These are phyloP conservation scores for Penicillium olsonii DNA, from an alignment of 2,329 filamentous ascomycete species.

Conservation along the genomic window DNA sequence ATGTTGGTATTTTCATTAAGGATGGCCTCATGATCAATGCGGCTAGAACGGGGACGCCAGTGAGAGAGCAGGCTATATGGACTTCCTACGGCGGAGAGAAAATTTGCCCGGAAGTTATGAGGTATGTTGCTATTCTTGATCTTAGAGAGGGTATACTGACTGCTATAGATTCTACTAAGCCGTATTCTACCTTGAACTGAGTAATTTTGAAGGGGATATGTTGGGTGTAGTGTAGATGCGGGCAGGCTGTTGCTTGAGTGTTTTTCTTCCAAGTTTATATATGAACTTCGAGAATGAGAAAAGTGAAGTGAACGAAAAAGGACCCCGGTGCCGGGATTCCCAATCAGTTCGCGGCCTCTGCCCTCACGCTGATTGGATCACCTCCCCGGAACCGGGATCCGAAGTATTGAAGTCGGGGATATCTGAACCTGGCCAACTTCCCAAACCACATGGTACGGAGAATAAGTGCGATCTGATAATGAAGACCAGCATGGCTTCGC, in stretches of 20 bases:
- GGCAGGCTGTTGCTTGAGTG: no score
- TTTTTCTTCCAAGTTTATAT: no score
- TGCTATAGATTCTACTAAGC: not conserved
- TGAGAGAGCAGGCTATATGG: slow-evolving; percentile 30
- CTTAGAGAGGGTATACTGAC: not conserved
- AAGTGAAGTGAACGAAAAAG: no score
- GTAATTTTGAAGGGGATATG: no score
- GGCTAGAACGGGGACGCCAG: slow-evolving; percentile 26
- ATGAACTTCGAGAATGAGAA: no score
- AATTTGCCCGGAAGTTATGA: slow-evolving; percentile 27
- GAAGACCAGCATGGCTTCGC: not conserved
- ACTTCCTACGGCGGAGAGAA: slow-evolving; percentile 26
- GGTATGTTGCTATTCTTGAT: slow-evolving; percentile 14
- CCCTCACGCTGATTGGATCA: not conserved
- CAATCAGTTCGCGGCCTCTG: not conserved
- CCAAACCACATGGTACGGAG: not conserved
- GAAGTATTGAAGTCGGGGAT: not conserved
- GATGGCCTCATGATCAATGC: slow-evolving; percentile 28
- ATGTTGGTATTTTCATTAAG: slow-evolving; percentile 27
- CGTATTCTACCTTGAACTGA: no score
- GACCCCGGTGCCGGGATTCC: slow-evolving; percentile 6
- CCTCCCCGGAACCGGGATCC: slow-evolving; percentile 6
- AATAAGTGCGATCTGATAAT: not conserved
- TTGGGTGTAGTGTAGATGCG: no score
- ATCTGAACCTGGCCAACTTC: not conserved